Conservation (phyloP, 257 asterid species). For the Fraxinus pennsylvanica region DNA sequence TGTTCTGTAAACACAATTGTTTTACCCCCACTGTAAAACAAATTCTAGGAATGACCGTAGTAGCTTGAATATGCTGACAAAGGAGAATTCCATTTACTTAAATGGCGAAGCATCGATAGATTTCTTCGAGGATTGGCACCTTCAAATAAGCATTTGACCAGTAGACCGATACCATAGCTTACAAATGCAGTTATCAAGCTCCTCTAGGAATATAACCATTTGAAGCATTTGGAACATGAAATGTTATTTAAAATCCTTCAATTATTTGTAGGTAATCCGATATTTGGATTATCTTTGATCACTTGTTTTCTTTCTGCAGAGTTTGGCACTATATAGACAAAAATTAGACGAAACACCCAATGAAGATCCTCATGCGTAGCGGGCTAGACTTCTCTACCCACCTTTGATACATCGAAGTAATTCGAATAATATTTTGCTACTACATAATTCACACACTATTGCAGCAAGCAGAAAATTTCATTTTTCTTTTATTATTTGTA, state of each 20-base stretch:
- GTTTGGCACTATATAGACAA: constrained; percentile 62
- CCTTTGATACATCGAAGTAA: not conserved
- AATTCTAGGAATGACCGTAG: not conserved
- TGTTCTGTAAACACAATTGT: not conserved
- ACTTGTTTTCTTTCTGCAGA: constrained; percentile 41
- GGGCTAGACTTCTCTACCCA: not conserved
- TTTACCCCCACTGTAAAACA: too few relatives aligned
- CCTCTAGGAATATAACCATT: not conserved
- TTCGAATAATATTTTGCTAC: not conserved
- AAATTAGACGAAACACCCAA: constrained; percentile 43
- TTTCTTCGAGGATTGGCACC: not conserved
- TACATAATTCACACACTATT: not conserved
- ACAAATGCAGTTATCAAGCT: not conserved
- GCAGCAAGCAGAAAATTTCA: not conserved
- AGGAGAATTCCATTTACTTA: not conserved
- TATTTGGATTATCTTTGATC: not conserved
- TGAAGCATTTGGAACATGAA: not conserved
- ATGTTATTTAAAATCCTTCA: not conserved
- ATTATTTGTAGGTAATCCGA: not conserved
- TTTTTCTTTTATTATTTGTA: not conserved
- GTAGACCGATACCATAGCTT: not conserved
- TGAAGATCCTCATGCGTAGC: constrained; percentile 2
- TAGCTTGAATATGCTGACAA: not conserved
- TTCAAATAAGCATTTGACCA: not conserved
- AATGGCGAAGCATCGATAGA: too few relatives aligned